Base-by-base conservation (phyloP, 2,329 filamentous ascomycete species). In the Hypoxylon rubiginosum region DNA sequence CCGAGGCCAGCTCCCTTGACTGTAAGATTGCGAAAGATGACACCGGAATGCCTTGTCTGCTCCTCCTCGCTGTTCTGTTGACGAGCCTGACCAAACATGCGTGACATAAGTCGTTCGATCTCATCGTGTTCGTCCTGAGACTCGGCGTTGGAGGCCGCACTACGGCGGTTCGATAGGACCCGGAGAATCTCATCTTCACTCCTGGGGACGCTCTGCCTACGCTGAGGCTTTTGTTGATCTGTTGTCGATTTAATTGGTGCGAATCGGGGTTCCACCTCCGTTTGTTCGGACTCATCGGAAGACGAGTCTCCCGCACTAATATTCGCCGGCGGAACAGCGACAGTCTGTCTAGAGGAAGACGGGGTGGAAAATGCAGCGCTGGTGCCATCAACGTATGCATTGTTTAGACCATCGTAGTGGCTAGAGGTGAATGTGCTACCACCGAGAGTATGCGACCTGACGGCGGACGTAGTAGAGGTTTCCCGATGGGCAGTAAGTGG, bases 1-100 rank as follows among this genome's bases (percentile, higher is more conserved):
- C 90, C 90, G 0, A 92, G 80, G 0, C 91, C 91, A 59, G 88
- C 84, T 0, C 91, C 91, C 60, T 88, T 90, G 17, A 93, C 91
- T 0, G 88, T 92, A 28, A 93, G 79, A 57, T 90, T 82, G 51
- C 89, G 89, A 81, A 91, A 93, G 4, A 92, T 79, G 11, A 93
- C 88, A 34, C 91, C 91, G 26, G 87, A 83, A 74, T 92, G 90
- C 21, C 90, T 82, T 0, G 89, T 91, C 74, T 91, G 88, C 71
- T 91, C 90, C 66, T 91, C 90, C 66, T 92, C 87, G 0, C 88
- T 91, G n/a, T 86, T 81, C 48, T 85, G 83, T 69, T 90, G 89
- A 5, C 91, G 83, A 19, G 86, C 85, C 34, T 83, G 80, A 5
- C 91, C 91, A 72, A 92, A 93, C 85, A 93, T 91, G 2, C 87